These are phyloP conservation scores for Phytophthora litchii DNA, from an alignment of 352 stramenopile genomes.

Conservation along the genomic window DNA sequence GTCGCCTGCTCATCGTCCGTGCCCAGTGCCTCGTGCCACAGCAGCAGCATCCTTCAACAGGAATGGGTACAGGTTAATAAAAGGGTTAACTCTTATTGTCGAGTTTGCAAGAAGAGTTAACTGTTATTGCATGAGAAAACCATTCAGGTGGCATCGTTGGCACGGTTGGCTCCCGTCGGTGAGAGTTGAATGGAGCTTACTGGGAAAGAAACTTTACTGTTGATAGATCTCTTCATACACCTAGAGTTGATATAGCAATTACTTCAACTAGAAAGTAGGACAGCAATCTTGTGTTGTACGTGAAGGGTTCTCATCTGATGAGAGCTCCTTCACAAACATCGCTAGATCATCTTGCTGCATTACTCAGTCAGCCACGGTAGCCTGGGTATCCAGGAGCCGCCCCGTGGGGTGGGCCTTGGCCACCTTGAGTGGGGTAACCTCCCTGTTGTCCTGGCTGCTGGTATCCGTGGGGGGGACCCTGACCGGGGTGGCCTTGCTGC, in stretches of 20 bases:
- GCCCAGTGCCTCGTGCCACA: slow-evolving; percentile 69
- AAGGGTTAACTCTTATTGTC: no score
- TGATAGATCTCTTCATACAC: no score
- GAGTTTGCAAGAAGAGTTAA: no score
- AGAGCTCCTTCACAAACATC: neutral
- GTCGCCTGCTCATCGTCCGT: slow-evolving; percentile 71
- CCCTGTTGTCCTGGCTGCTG: slow-evolving; percentile 6
- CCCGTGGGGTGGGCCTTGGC: slow-evolving; percentile 22
- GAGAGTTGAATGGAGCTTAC: no score
- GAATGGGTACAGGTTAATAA: no score
- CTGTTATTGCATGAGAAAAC: no score
- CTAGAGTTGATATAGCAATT: no score
- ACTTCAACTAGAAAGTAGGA: slow-evolving; percentile 4
- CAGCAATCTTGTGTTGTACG: no score
- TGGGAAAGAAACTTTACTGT: no score
- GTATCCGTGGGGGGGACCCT: slow-evolving; percentile 28
- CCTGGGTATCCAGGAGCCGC: slow-evolving; percentile 39
- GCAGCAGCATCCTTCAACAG: slow-evolving; percentile 45
- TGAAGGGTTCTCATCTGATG: no score
- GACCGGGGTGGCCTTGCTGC: slow-evolving; percentile 17
- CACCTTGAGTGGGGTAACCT: slow-evolving; percentile 2
- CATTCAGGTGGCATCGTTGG: no score
- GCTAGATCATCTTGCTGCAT: neutral
- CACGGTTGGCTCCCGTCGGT: no score
- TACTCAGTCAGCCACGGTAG: slow-evolving; percentile 41